These are phyloP conservation scores for Phytophthora sp. DNA, from an alignment of 352 stramenopile species.

Conservation along the genomic window DNA sequence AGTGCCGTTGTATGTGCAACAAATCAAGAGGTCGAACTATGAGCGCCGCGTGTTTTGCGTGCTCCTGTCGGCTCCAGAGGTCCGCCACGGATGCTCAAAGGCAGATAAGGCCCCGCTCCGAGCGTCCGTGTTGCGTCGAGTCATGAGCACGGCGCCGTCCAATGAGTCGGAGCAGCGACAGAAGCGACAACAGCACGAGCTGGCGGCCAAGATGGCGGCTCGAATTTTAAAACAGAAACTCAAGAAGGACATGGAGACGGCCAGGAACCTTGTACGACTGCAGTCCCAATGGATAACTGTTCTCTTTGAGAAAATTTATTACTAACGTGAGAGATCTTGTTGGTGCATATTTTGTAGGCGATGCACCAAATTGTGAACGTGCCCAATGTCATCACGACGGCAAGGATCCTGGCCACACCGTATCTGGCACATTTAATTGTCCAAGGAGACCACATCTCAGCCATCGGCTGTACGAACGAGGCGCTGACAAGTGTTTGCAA, in stretches of 20 bases:
- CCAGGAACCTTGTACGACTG: slow-evolving; percentile 48
- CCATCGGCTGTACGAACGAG: slow-evolving; percentile 62
- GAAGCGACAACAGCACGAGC: slow-evolving; percentile 18
- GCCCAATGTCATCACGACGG: slow-evolving; percentile 82
- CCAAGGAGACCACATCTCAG: slow-evolving; percentile 65
- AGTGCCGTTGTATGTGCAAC: slow-evolving; percentile 5
- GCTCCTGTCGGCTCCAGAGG: slow-evolving; percentile 1
- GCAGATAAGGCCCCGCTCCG: background rate
- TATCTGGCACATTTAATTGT: slow-evolving; percentile 81
- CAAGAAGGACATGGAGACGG: slow-evolving; percentile 58
- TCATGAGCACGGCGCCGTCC: slow-evolving; percentile 18
- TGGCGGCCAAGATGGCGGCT: slow-evolving; percentile 38
- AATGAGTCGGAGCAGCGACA: slow-evolving; percentile 15
- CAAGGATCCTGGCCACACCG: slow-evolving; percentile 75
- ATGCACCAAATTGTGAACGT: slow-evolving; percentile 79
- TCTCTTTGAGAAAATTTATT: background rate
- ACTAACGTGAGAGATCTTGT: slow-evolving; percentile 4
- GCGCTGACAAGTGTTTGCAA: slow-evolving; percentile 1
- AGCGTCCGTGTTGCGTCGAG: slow-evolving; percentile 5
- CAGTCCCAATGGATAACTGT: background rate
- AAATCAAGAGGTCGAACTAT: background rate
- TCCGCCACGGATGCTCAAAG: background rate
- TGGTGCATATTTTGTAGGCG: slow-evolving; percentile 35
- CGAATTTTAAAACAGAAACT: slow-evolving; percentile 54
- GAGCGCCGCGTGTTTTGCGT: slow-evolving; percentile 17